A percentile compares a stretch with the other conserved stretches of the same genome.
phyloP scores from a whole-genome alignment of 805 yeast species.

The Candida tallmaniae region DNA sequence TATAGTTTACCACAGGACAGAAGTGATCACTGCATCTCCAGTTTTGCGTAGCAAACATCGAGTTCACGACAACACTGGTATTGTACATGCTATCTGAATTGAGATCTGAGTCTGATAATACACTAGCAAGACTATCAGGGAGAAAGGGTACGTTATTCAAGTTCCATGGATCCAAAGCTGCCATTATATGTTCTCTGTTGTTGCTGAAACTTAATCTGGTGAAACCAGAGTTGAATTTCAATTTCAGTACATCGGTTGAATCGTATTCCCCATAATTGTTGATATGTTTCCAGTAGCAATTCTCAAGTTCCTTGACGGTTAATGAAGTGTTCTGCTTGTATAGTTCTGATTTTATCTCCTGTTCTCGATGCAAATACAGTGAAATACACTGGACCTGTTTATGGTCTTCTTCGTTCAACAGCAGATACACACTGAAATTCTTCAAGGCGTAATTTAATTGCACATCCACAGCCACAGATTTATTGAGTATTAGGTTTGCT shows the following conservation, averaged over 20 bases:
- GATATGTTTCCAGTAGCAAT: conserved; percentile 1
- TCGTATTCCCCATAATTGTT: not conserved
- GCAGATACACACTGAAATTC: conserved; percentile 4
- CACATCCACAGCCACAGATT: not conserved
- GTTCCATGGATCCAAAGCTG: conserved; percentile 49
- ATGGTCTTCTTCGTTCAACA: conserved; percentile 4
- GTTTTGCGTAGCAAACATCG: conserved; percentile 49
- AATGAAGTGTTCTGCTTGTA: no score
- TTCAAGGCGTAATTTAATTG: conserved; percentile 33
- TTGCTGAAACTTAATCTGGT: not conserved
- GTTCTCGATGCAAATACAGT: no score
- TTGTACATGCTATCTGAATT: conserved; percentile 40
- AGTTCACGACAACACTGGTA: conserved; percentile 47
- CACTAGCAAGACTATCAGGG: conserved; percentile 46
- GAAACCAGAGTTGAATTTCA: not conserved
- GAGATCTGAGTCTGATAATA: conserved; percentile 36
- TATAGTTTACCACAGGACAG: conserved; percentile 49
- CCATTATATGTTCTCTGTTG: not conserved
- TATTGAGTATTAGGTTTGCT: not conserved
- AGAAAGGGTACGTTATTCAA: conserved; percentile 49
- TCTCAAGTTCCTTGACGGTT: not conserved
- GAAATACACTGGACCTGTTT: no score
- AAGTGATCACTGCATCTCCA: conserved; percentile 64
- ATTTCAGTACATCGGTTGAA: conserved; percentile 1
- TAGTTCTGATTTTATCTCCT: no score